phyloP scores from a whole-genome alignment of 768 basidiomycete species.

The Tricholoma matsutake region DNA sequence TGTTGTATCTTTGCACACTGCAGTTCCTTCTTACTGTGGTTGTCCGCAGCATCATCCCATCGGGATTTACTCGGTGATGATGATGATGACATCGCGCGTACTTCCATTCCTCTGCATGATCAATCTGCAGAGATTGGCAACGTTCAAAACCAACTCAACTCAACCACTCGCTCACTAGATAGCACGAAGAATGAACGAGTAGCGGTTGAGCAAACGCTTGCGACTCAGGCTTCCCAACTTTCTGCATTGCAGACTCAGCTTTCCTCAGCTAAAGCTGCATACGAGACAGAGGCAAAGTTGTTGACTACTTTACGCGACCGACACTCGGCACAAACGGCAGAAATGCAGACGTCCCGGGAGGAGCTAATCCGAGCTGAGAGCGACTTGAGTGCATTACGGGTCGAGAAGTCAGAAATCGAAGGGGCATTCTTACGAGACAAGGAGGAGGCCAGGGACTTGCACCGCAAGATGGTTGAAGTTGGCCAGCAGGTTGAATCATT shows the following conservation, averaged over 20 bases:
- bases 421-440: conserved; percentile 86
- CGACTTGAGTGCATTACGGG: conserved; percentile 81
- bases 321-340: conserved; percentile 58
- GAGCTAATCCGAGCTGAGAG: conserved; percentile 90
- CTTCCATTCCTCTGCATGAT: conserved; percentile 59
- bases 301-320: conserved; percentile 69
- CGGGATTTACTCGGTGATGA: conserved; percentile 74
- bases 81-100: conserved; percentile 55
- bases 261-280: conserved; percentile 76
- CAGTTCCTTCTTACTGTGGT: background rate
- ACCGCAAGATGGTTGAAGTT: conserved; percentile 80
- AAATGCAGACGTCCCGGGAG: conserved; percentile 67
- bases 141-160: conserved; percentile 77
- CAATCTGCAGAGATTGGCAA: conserved; percentile 87
- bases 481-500: conserved; percentile 66
- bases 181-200: conserved; percentile 63
- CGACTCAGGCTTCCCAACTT: conserved; percentile 70
- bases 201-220: conserved; percentile 60
- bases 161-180: conserved; percentile 71
- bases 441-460: conserved; percentile 86
- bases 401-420: conserved; percentile 92
- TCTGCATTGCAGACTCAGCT: conserved; percentile 81
- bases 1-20: background rate
- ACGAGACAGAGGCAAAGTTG: conserved; percentile 78
- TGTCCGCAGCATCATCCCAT: conserved; percentile 9